These are phyloP conservation scores for Delitschia confertaspora DNA, from an alignment of 495 filamentous ascomycete species.

Conservation along the genomic window DNA sequence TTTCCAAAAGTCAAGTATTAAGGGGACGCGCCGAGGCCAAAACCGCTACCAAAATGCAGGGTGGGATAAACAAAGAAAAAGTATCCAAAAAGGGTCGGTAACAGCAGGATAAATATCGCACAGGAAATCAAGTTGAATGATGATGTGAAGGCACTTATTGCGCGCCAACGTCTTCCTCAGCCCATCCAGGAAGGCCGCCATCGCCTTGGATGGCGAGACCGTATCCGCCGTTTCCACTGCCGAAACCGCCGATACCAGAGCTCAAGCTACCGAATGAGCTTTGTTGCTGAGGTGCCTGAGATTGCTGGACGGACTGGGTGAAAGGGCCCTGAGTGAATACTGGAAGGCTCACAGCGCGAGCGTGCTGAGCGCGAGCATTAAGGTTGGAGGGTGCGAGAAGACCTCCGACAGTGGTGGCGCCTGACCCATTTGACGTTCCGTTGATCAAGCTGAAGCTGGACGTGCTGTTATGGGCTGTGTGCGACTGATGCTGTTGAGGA, in stretches of 20 bases:
- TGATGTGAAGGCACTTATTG: slow-evolving; percentile 21
- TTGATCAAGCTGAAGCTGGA: slow-evolving; percentile 48
- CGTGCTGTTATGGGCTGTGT: slow-evolving; percentile 48
- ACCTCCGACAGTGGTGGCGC: slow-evolving; percentile 60
- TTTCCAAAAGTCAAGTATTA: background rate
- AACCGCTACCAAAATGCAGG: slow-evolving; percentile 8
- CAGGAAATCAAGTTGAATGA: slow-evolving; percentile 22
- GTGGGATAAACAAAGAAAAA: background rate
- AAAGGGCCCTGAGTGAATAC: slow-evolving; percentile 57
- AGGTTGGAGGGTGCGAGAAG: slow-evolving; percentile 65
- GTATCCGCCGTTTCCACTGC: slow-evolving; percentile 44
- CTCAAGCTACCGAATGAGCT: slow-evolving; percentile 52
- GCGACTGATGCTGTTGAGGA: slow-evolving; percentile 32
- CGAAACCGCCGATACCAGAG: slow-evolving; percentile 48
- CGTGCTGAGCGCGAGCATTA: slow-evolving; percentile 61
- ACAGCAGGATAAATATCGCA: slow-evolving; percentile 15
- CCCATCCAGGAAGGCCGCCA: slow-evolving; percentile 54
- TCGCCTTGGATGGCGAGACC: slow-evolving; percentile 57
- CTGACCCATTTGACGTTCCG: slow-evolving; percentile 40
- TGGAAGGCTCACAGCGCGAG: slow-evolving; percentile 75
- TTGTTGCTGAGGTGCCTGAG: slow-evolving; percentile 31
- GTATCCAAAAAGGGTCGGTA: background rate
- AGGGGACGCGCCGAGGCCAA: background rate
- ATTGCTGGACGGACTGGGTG: slow-evolving; percentile 38
- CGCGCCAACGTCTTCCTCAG: slow-evolving; percentile 28